Evolutionary conservation across 2,329 filamentous ascomycete species (phyloP), one percentile per base, ranked within the genome.

Genomic region (Botrytis hyacinthi): DNA sequence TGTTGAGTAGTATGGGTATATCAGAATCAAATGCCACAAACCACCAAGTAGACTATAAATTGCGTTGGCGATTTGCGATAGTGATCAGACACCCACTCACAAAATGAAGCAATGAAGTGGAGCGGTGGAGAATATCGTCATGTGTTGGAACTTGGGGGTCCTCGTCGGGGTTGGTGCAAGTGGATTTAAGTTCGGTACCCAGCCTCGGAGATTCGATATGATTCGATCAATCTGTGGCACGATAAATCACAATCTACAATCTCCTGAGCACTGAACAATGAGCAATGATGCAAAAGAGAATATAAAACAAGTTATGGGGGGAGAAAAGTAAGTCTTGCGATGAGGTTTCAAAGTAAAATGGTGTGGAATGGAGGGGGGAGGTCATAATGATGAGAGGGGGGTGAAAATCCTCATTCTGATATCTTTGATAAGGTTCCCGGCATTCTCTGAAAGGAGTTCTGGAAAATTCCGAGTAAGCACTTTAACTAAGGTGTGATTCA

Each of bases 111-210:
- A 68, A 40, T 42, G 37, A 44, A 69, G 66, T 57, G 48, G 66
- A 68, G 37, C 35, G 51, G 48, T 68, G 65, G n/a, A 54, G 48
- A 57, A 65, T 65, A 69, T 69, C 66, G 66, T 57, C 48, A 69
- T 69, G 66, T 48, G 29, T 66, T 26, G 46, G 46, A 35, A 9
- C 18, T 48, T 32, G 48, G n/a, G 32, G 35, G 48, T 61, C 35
- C 22, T 57, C 51, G 51, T 57, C 8, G 32, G 65, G 46, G 48
- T 42, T 37, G 26, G 37, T 57, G 66, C 37, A 69, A 69, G 37
- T 57, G 48, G 48, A 29, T 26, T 51, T 57, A 57, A 46, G 66
- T 69, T 57, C 66, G n/a, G 65, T 32, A 54, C n/a, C 63, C 48
- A 67, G 51, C 46, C 35, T 42, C 48, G 48, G 66, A 42, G 48